Evolutionary conservation across 352 stramenopile species (phyloP).

Genomic region (Pythium folliculosum): DNA sequence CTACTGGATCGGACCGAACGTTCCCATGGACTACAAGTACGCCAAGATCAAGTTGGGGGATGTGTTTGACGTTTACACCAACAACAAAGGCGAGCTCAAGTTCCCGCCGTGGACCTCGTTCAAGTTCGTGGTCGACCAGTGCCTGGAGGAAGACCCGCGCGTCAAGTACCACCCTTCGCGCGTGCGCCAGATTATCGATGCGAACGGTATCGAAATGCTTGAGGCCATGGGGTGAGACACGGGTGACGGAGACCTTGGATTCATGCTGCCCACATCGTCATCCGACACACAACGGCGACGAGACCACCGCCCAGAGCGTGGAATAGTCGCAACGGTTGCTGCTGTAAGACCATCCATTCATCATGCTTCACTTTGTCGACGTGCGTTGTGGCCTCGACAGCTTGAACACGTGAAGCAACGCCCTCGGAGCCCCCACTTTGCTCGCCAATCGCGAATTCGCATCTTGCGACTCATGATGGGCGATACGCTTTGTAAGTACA

Average conservation of each 20-base stretch:
- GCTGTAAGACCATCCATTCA: neutral
- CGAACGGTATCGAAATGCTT: constrained; percentile 24
- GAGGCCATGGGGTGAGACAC: constrained; percentile 24
- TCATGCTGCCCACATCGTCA: too few species aligned
- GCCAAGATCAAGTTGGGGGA: constrained; percentile 7
- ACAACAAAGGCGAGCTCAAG: constrained; percentile 16
- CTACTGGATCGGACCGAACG: neutral
- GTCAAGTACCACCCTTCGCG: constrained; percentile 28
- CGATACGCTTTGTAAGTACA: too few species aligned
- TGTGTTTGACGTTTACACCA: constrained; percentile 34
- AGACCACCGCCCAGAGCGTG: too few species aligned
- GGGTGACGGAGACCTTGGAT: neutral
- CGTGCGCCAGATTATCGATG: constrained; percentile 25
- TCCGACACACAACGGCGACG: too few species aligned
- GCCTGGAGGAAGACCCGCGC: constrained; percentile 17
- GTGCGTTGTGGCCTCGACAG: too few species aligned
- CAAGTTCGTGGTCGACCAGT: constrained; percentile 27
- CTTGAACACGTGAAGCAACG: too few species aligned
- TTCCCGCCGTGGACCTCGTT: constrained; percentile 27
- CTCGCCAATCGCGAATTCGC: too few species aligned
- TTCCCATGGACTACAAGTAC: constrained; percentile 2
- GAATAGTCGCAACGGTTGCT: too few species aligned
- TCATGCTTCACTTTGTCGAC: too few species aligned
- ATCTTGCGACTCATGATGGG: too few species aligned
- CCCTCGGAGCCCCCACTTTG: too few species aligned